Evolutionary conservation across 208 protist species (phyloP).

Genomic region (Acanthamoeba divionensis): DNA sequence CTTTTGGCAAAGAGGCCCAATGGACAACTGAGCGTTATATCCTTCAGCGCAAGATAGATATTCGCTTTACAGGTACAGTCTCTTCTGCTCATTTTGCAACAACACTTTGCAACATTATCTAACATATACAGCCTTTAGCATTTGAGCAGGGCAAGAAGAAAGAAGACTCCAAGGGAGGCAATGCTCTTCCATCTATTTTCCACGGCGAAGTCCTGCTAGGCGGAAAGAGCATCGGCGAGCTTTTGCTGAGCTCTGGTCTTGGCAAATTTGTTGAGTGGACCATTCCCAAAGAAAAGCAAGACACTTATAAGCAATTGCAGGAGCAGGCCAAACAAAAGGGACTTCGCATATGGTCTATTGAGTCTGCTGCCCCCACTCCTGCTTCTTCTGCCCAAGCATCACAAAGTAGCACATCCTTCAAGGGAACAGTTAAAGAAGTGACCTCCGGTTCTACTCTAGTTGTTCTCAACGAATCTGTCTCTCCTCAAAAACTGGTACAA

Average conservation of each 20-base stretch:
- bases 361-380: neutral
- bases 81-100: too few species aligned
- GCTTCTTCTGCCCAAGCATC: neutral
- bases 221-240: conserved; percentile 47
- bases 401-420: neutral
- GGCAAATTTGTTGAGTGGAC: conserved; percentile 42
- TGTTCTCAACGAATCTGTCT: conserved; percentile 26
- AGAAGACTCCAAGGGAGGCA: neutral
- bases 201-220: conserved; percentile 16
- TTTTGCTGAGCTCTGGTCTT: neutral
- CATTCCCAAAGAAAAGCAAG: conserved; percentile 42
- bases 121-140: too few species aligned
- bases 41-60: neutral
- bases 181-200: neutral
- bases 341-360: conserved; percentile 53
- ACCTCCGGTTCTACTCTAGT: conserved; percentile 66
- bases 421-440: conserved; percentile 46
- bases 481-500: neutral
- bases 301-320: neutral
- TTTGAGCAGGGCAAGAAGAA: conserved; percentile 49
- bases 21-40: conserved; percentile 48
- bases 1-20: conserved; percentile 47
- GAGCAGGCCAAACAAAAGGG: conserved; percentile 31
- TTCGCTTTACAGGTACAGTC: conserved; percentile 25
- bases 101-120: too few species aligned